Base-by-base conservation (phyloP, 1,139 yeast species). In the Taphrina populina region DNA sequence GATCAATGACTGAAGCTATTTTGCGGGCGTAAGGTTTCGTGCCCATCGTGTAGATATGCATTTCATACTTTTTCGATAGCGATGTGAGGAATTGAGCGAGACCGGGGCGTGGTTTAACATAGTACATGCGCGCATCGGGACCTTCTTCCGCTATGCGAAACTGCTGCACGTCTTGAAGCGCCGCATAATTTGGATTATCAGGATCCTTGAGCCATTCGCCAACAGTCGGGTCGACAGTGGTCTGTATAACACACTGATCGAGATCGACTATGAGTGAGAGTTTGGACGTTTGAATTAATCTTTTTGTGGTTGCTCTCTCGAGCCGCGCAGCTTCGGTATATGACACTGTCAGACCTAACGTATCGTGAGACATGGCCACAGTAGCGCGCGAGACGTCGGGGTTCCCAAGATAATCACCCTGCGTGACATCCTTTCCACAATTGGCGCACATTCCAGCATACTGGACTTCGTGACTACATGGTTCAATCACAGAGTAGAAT, bases 21-120 rank as follows among this genome's bases (percentile, higher is more conserved):
- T 92, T 86, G 52, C 82, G 76, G 0, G 99, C 99, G 70, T 92
- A 92, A 39, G 92, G 83, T 61, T 95, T 75, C 2, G 98, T 94
- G n/a, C 98, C 98, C 99, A 92, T 92, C 6, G 99, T 92, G 69
- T 92, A 92, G 40, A 92, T 88, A 69, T 92, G 98, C 77, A 92
- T 74, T 70, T 92, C 98, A 67, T 85, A 92, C 54, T 78, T 71
- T 45, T 81, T 70, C 4, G 83, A 74, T 61, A 88, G 78, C 52
- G 74, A 74, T 55, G 77, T 77, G 56, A 92, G 76, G 67, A 92
- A 92, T 53, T 80, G 82, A 53, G 76, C 71, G 44, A 92, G 73
- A 0, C 96, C 96, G 0, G 98, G 97, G 62, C 99, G 78, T 43
- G 88, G 72, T 68, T 94, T 92, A 32, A 94, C 96, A 65, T 87